Percentiles rank a stretch among this genome's conserved stretches.
Conservation (phyloP, 805 yeast genomes). For the Hanseniaspora osmophila region DNA sequence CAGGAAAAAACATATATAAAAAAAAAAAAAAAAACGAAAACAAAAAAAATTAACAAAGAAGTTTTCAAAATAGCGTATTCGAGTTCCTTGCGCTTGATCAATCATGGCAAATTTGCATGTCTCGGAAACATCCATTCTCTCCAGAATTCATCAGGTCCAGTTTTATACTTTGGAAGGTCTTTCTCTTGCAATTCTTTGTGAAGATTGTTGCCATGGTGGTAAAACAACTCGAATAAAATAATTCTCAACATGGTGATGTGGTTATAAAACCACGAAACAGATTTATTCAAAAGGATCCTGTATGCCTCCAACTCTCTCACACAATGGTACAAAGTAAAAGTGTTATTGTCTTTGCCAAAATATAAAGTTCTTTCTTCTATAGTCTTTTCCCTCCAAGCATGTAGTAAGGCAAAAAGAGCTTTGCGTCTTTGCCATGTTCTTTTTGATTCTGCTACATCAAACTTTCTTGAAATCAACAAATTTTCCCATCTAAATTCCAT, state of each 20-base stretch:
- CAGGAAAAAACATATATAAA: too few relatives aligned
- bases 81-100: too few relatives aligned
- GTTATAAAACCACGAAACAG: slow-evolving; percentile 25
- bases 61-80: too few relatives aligned
- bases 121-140: slow-evolving; percentile 25
- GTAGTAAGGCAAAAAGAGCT: slow-evolving; percentile 22
- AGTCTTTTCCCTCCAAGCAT: slow-evolving; percentile 25
- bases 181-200: neutral
- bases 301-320: slow-evolving; percentile 25
- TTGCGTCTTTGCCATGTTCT: slow-evolving; percentile 26
- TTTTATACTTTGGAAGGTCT: slow-evolving; percentile 9
- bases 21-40: too few relatives aligned
- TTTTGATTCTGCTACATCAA: slow-evolving; percentile 22
- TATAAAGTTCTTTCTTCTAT: slow-evolving; percentile 16
- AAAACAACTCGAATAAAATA: slow-evolving; percentile 20
- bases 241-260: slow-evolving; percentile 23
- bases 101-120: slow-evolving; percentile 14
- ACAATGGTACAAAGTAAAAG: slow-evolving; percentile 21
- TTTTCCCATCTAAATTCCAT: slow-evolving; percentile 26
- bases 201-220: neutral
- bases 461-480: slow-evolving; percentile 19
- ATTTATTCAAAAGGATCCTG: slow-evolving; percentile 21
- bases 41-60: too few relatives aligned
- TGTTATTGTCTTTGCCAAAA: slow-evolving; percentile 8
- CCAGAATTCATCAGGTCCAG: slow-evolving; percentile 22